Conservation (phyloP, 495 filamentous ascomycete species). For the Lichenothelia convexa region DNA sequence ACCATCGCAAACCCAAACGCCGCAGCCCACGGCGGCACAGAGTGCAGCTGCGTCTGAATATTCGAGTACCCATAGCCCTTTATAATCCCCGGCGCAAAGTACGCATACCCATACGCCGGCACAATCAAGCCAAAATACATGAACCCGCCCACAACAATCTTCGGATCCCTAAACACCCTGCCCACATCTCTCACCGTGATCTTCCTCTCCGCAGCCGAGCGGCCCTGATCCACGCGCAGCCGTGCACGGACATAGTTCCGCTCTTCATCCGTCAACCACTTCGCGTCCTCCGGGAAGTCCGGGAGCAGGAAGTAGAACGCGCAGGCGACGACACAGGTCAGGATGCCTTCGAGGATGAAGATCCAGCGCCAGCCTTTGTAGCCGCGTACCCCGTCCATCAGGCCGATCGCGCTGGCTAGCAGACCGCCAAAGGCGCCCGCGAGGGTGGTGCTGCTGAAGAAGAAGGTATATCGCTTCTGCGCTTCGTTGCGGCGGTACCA, state of each 20-base stretch:
- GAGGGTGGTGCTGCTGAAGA: conserved; percentile 61
- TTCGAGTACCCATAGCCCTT: conserved; percentile 23
- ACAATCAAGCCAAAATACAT: conserved; percentile 88
- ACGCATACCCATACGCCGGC: conserved; percentile 62
- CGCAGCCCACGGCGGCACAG: conserved; percentile 27
- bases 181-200: conserved; percentile 46
- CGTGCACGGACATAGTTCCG: conserved; percentile 52
- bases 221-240: conserved; percentile 59
- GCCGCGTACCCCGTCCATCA: conserved; percentile 50
- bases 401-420: conserved; percentile 44
- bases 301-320: conserved; percentile 66
- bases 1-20: conserved; percentile 25
- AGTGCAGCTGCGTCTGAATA: conserved; percentile 31
- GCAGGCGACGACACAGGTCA: conserved; percentile 56
- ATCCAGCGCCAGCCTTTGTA: conserved; percentile 82
- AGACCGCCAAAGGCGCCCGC: conserved; percentile 26
- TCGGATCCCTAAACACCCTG: conserved; percentile 50
- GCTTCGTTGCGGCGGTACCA: conserved; percentile 82
- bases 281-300: conserved; percentile 49
- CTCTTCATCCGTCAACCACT: conserved; percentile 60
- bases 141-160: conserved; percentile 58
- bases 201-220: conserved; percentile 38
- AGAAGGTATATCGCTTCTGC: conserved; percentile 76
- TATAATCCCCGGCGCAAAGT: conserved; percentile 46
- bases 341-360: conserved; percentile 32